Evolutionary conservation across 2,329 filamentous ascomycete genomes (phyloP).

Genomic region (Ceratocystis diversiconidia): DNA sequence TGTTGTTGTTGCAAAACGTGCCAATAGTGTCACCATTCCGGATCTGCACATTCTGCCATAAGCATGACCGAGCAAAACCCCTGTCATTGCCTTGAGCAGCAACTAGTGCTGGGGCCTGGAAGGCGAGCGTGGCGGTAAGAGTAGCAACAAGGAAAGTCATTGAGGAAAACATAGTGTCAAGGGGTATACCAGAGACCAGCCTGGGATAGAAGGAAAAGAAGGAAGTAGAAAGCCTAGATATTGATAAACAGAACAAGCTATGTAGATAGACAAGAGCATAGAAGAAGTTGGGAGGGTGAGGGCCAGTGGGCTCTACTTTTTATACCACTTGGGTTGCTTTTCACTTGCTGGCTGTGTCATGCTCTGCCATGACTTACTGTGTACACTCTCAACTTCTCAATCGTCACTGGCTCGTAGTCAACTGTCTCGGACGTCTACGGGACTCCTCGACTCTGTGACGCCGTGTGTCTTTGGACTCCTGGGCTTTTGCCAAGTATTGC

Average conservation of each 20-base stretch:
- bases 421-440: background rate
- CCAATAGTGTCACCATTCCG: slow-evolving; percentile 8
- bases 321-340: background rate
- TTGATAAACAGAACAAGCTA: background rate
- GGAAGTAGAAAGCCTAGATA: background rate
- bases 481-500: background rate
- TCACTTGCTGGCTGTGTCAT: background rate
- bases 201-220: background rate
- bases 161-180: background rate
- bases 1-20: slow-evolving; percentile 13
- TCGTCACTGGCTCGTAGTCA: background rate
- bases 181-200: background rate
- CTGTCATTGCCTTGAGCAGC: background rate
- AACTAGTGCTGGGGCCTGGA: background rate
- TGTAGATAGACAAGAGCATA: background rate
- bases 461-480: background rate
- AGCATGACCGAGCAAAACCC: slow-evolving; percentile 8
- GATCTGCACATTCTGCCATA: slow-evolving; percentile 13
- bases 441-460: background rate
- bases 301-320: background rate
- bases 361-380: background rate
- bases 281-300: too few species aligned
- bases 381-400: background rate
- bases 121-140: background rate
- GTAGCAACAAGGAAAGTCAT: background rate